Evolutionary conservation across 208 protist genomes (phyloP).

Genomic region (Porcisia deanei): DNA sequence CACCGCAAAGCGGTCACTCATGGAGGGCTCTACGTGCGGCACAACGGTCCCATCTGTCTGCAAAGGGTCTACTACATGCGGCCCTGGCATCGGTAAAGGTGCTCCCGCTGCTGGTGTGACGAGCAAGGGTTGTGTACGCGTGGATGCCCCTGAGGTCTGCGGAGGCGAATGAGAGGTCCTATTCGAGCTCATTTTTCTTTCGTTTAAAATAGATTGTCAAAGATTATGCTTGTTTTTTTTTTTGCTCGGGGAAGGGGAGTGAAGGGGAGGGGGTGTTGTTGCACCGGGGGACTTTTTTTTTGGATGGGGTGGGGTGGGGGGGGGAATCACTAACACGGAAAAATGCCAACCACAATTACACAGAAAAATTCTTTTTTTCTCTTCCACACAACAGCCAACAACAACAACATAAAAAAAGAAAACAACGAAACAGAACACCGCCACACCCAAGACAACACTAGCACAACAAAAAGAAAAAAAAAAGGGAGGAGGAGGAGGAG

Average conservation of each 20-base stretch:
- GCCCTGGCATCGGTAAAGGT: not conserved
- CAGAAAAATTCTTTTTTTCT: not conserved
- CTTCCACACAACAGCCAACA: not conserved
- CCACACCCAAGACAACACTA: not conserved
- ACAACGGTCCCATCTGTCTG: not conserved
- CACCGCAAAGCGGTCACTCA: constrained; percentile 19
- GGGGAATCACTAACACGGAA: not conserved
- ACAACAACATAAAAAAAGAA: not conserved
- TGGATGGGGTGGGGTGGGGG: no score
- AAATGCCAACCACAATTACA: not conserved
- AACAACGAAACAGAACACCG: not conserved
- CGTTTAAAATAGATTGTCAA: no score
- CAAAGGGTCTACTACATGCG: not conserved
- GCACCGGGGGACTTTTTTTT: no score
- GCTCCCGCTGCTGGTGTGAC: not conserved
- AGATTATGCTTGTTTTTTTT: no score
- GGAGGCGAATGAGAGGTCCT: not conserved
- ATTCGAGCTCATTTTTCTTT: not conserved
- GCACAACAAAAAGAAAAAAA: not conserved
- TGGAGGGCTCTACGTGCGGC: not conserved
- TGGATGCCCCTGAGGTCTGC: not conserved
- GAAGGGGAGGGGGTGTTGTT: not conserved
- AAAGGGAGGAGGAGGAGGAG: not conserved
- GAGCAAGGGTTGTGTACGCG: not conserved
- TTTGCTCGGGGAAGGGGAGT: not conserved